These are phyloP conservation scores for Zygosaccharomyces sapae DNA, from an alignment of 1,139 yeast species.

Conservation along the genomic window DNA sequence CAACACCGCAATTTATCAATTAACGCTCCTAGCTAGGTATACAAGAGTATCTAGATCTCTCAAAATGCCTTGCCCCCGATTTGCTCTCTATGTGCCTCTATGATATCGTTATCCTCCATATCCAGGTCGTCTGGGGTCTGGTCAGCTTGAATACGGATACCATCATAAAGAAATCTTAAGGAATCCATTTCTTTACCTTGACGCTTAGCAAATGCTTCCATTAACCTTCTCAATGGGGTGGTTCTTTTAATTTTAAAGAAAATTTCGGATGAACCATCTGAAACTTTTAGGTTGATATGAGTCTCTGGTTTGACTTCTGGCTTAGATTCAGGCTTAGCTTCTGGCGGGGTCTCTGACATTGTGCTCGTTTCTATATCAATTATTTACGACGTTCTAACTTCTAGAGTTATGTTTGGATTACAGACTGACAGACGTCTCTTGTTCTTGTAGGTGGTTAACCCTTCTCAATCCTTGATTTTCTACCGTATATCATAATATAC, in stretches of 20 bases:
- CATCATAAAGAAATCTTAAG: conserved; percentile 87
- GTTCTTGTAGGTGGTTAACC: neutral
- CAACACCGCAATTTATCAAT: neutral
- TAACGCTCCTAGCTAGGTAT: conserved; percentile 3
- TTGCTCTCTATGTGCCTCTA: conserved; percentile 98
- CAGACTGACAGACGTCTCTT: neutral
- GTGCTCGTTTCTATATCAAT: neutral
- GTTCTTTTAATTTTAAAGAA: conserved; percentile 92
- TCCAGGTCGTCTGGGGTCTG: conserved; percentile 92
- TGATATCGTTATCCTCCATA: conserved; percentile 90
- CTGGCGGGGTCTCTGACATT: conserved; percentile 37
- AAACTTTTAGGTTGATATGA: conserved; percentile 88
- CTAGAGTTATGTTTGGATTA: neutral
- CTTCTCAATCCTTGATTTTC: neutral
- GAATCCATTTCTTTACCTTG: conserved; percentile 85
- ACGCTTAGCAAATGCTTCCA: conserved; percentile 98
- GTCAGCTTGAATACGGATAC: conserved; percentile 80
- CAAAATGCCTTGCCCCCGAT: conserved; percentile 44
- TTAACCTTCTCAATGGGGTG: conserved; percentile 88
- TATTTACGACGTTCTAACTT: neutral
- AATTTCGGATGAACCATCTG: conserved; percentile 90
- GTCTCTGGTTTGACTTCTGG: conserved; percentile 64
- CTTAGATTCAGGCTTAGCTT: conserved; percentile 41
- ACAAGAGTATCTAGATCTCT: conserved; percentile 2
- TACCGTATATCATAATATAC: neutral